Percentiles rank a stretch among this genome's conserved stretches.
These are phyloP conservation scores for Solanum appendiculatum DNA, from an alignment of 257 asterid species.

Conservation along the genomic window DNA sequence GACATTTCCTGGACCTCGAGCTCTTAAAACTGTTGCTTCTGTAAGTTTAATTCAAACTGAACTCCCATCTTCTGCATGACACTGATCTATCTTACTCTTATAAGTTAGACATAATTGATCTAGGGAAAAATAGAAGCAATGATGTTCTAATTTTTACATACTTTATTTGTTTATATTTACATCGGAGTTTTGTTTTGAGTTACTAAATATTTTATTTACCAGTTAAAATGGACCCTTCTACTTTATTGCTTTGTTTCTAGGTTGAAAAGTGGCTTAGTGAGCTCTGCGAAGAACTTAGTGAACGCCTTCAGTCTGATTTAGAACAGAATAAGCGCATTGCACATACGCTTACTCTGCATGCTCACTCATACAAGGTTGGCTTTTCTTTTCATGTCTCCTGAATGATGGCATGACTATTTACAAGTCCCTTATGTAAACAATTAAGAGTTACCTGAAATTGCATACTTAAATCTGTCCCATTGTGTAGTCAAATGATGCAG, in stretches of 20 bases:
- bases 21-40: conserved; percentile 56
- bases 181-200: neutral
- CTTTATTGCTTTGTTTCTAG: conserved; percentile 26
- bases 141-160: neutral
- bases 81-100: neutral
- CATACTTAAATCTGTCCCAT: neutral
- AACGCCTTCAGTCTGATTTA: conserved; percentile 80
- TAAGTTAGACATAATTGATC: neutral
- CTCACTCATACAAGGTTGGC: conserved; percentile 74
- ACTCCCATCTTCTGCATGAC: neutral
- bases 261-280: conserved; percentile 82
- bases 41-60: conserved; percentile 22
- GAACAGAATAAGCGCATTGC: conserved; percentile 93
- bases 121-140: neutral
- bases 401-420: neutral
- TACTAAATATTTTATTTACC: neutral
- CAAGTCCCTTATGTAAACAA: neutral
- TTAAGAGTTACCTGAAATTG: neutral
- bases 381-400: neutral
- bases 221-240: neutral
- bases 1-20: conserved; percentile 86
- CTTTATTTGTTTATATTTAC: neutral
- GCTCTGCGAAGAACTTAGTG: conserved; percentile 81
- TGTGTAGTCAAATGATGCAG: conserved; percentile 48
- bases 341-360: conserved; percentile 76